phyloP scores from a whole-genome alignment of 2,329 filamentous ascomycete species.

The Cadophora sp. region DNA sequence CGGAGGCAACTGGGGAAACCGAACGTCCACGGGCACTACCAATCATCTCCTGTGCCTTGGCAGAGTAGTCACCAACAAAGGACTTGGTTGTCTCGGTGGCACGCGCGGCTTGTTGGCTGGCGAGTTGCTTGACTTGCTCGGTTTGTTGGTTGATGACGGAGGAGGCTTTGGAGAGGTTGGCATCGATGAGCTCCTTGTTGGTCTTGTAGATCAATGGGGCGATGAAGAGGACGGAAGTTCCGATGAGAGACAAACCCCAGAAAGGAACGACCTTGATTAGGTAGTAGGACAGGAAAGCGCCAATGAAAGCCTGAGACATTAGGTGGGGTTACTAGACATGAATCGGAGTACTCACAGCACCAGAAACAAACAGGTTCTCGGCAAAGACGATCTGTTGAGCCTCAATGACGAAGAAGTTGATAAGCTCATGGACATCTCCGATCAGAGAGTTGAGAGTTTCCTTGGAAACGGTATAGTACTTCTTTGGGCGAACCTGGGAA shows the following conservation, averaged over 20 bases:
- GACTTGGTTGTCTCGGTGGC: constrained; percentile 70
- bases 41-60: constrained; percentile 71
- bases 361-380: constrained; percentile 68
- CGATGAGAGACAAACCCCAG: constrained; percentile 70
- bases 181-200: constrained; percentile 74
- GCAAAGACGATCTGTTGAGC: constrained; percentile 71
- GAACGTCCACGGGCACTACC: constrained; percentile 50
- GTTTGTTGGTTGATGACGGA: constrained; percentile 68
- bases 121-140: constrained; percentile 64
- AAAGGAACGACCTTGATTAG: constrained; percentile 73
- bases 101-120: constrained; percentile 68
- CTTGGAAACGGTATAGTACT: constrained; percentile 71
- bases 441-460: constrained; percentile 66
- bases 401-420: constrained; percentile 77
- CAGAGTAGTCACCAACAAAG: constrained; percentile 71
- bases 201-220: constrained; percentile 68
- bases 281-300: constrained; percentile 70
- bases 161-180: constrained; percentile 63
- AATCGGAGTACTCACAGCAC: constrained; percentile 57
- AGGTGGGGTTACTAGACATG: constrained; percentile 17
- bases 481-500: constrained; percentile 69
- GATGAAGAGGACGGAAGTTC: constrained; percentile 65
- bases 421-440: constrained; percentile 69
- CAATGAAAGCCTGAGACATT: constrained; percentile 60
- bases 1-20: constrained; percentile 37